Base-by-base conservation (phyloP, 208 protist genomes). In the Acanthamoeba quina region DNA sequence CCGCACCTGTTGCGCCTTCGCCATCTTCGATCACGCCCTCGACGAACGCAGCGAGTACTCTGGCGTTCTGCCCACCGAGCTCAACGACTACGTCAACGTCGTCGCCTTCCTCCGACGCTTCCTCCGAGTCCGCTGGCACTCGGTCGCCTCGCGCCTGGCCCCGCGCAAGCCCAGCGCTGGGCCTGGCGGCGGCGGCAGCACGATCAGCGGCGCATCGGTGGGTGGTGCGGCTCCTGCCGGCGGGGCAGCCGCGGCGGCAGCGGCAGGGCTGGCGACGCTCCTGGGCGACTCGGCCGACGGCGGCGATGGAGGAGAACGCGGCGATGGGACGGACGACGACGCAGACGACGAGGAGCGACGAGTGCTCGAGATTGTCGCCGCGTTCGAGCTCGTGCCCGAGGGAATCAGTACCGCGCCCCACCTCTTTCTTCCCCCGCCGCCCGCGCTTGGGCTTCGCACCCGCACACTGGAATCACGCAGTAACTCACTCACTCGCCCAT, bases 21-120 rank as follows among this genome's bases (percentile, higher is more conserved):
- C 62, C 62, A 68, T 68, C 62, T 68, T 68, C 17, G 62, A 68
- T 15, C 62, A 68, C 62, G 62, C 62, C 62, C 62, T 68, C 62
- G 62, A 68, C 62, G 62, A 68, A 26, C 62, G 62, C 62, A 68
- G 62, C 62, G 62, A 68, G 62, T 68, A 68, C n/a, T 68, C 62
- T n/a, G 62, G 62, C 62, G 62, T 68, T 4, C 29, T 68, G 7
- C 62, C 62, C 62, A 68, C 21, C n/a, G 62, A 68, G 62, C 62
- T 68, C n/a, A n/a, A 68, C 62, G 62, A 68, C n/a, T 68, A 68
- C 62, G 62, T 68, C 62, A 68, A 68, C 62, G n/a, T 34, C n/a
- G 62, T 68, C 29, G 62, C 62, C 62, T 68, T 68, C 62, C 29
- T 15, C 7, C 62, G 62, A 9, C 62, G 62, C 62, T 68, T 68